These are phyloP conservation scores for Cystofilobasidium ferigula DNA, from an alignment of 768 basidiomycete species.

Conservation along the genomic window DNA sequence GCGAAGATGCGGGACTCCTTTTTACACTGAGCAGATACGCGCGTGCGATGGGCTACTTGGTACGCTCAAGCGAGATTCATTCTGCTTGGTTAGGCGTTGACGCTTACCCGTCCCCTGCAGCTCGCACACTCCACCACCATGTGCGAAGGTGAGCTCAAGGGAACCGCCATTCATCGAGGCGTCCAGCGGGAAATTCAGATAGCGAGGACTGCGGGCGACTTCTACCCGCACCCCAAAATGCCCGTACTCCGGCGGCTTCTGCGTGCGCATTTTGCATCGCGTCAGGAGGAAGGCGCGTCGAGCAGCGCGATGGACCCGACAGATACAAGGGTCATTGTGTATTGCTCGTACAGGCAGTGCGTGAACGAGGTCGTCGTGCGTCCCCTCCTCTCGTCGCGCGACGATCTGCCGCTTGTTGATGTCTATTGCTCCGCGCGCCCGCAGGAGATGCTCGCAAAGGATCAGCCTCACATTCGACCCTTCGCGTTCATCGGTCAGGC, in stretches of 20 bases:
- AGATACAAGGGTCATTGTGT: constrained; percentile 76
- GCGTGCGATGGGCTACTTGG: constrained; percentile 77
- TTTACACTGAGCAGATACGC: constrained; percentile 50
- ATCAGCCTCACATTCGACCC: too few species aligned
- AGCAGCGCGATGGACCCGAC: constrained; percentile 24
- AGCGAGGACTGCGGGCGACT: constrained; percentile 38
- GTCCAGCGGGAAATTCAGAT: too few species aligned
- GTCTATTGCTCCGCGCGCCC: too few species aligned
- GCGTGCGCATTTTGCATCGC: constrained; percentile 60
- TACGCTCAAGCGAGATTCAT: constrained; percentile 34
- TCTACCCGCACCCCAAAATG: constrained; percentile 72
- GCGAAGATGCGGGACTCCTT: too few species aligned
- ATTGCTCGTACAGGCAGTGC: constrained; percentile 76
- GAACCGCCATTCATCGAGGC: too few species aligned
- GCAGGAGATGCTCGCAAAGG: too few species aligned
- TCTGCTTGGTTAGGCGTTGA: neutral
- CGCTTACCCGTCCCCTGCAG: constrained; percentile 40
- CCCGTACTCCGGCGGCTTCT: constrained; percentile 59
- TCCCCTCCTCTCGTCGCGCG: neutral
- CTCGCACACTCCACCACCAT: constrained; percentile 69
- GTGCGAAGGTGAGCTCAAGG: constrained; percentile 61
- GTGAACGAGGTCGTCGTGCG: constrained; percentile 74
- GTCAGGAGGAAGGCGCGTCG: constrained; percentile 16
- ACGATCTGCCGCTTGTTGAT: too few species aligned
- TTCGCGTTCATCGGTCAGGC: too few species aligned